Conservation (phyloP, 371 early-diverging fungal genomes). For the Actinomucor elegans region DNA sequence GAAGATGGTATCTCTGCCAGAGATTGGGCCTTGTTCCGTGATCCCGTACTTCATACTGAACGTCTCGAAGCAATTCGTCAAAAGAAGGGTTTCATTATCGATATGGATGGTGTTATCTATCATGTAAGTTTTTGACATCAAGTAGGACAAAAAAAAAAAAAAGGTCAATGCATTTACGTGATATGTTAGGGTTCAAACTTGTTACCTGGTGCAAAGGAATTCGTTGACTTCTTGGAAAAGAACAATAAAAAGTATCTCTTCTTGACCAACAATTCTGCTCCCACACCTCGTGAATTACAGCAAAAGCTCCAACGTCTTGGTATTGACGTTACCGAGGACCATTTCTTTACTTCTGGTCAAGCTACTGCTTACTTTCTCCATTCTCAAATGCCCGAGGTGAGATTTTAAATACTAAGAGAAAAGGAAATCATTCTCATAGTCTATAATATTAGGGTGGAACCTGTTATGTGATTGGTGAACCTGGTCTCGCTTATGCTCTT, state of each 20-base stretch:
- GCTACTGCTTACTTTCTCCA: conserved; percentile 66
- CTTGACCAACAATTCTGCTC: conserved; percentile 71
- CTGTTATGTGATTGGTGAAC: conserved; percentile 65
- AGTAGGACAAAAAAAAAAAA: background rate
- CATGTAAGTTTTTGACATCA: conserved; percentile 42
- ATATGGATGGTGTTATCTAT: conserved; percentile 75
- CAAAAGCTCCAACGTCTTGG: conserved; percentile 62
- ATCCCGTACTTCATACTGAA: conserved; percentile 44
- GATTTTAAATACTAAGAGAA: background rate
- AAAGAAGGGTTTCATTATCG: conserved; percentile 66
- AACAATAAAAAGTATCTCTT: conserved; percentile 67
- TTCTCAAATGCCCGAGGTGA: conserved; percentile 58
- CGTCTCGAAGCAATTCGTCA: conserved; percentile 55
- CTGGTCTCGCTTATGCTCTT: conserved; percentile 64
- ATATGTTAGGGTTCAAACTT: conserved; percentile 50
- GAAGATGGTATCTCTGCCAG: conserved; percentile 28
- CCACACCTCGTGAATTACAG: conserved; percentile 66
- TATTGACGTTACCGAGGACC: conserved; percentile 57
- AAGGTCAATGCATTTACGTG: background rate
- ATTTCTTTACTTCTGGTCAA: conserved; percentile 69
- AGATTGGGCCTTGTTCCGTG: conserved; percentile 45
- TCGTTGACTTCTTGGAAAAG: conserved; percentile 59
- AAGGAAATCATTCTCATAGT: too few species aligned
- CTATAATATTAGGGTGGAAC: conserved; percentile 46
- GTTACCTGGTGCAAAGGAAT: conserved; percentile 64